A percentile compares a stretch with the other conserved stretches of the same genome.
Conservation (phyloP, 805 yeast genomes). For the Teunomyces lycoperdinae region DNA sequence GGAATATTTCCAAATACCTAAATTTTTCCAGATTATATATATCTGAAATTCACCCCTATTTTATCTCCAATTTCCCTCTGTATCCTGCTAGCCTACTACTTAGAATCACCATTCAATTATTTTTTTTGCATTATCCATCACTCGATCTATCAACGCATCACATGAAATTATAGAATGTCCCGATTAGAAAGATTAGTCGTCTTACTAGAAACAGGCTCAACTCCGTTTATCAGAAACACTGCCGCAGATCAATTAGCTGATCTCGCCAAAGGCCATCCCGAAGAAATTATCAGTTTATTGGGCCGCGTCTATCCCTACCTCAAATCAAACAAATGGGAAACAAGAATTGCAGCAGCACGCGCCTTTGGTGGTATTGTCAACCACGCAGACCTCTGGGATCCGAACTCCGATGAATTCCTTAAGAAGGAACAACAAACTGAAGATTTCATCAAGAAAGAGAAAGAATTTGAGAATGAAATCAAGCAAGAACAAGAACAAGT, state of each 20-base stretch:
- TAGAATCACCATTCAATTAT: neutral
- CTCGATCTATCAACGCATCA: neutral
- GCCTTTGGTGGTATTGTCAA: slow-evolving; percentile 92
- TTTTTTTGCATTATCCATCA: neutral
- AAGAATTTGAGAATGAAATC: neutral
- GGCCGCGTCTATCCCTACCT: slow-evolving; percentile 91
- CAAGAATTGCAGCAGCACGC: slow-evolving; percentile 89
- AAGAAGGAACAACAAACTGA: slow-evolving; percentile 12
- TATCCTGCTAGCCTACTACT: neutral
- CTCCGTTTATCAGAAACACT: slow-evolving; percentile 87
- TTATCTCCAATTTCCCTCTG: no score
- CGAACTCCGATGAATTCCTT: slow-evolving; percentile 42
- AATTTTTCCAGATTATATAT: neutral
- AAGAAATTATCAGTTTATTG: slow-evolving; percentile 76
- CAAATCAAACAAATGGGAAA: slow-evolving; percentile 87
- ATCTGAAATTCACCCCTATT: no score
- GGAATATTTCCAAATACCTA: neutral
- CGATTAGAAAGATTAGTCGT: slow-evolving; percentile 58
- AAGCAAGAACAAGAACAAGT: neutral
- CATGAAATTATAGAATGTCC: slow-evolving; percentile 28
- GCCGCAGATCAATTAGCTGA: slow-evolving; percentile 98
- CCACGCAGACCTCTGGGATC: slow-evolving; percentile 81
- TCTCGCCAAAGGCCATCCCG: slow-evolving; percentile 91
- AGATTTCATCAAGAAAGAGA: slow-evolving; percentile 6
- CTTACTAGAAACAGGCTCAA: slow-evolving; percentile 87